Conservation (phyloP, 1,284 basidiomycete genomes). For the Singerocomus inundabilis region DNA sequence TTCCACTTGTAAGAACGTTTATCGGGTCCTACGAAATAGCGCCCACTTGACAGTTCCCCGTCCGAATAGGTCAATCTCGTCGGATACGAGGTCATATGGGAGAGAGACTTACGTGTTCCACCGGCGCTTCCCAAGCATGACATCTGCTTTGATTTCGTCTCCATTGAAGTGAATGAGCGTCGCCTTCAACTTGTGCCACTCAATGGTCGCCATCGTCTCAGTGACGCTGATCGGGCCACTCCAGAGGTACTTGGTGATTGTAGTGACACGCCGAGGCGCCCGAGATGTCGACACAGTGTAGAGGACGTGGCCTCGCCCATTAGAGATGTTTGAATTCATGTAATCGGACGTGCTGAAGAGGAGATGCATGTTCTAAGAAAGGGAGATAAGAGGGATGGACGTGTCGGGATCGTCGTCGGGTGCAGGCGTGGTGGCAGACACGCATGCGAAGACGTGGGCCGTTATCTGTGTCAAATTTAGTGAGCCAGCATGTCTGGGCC, state of each 20-base stretch:
- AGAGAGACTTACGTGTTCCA: slow-evolving; percentile 23
- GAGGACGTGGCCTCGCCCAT: slow-evolving; percentile 20
- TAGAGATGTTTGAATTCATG: slow-evolving; percentile 23
- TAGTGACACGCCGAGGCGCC: slow-evolving; percentile 24
- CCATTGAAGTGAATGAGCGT: slow-evolving; percentile 28
- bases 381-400: not conserved
- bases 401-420: no score
- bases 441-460: no score
- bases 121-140: slow-evolving; percentile 24
- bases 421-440: no score
- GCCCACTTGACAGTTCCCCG: slow-evolving; percentile 18
- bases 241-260: slow-evolving; percentile 28
- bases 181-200: slow-evolving; percentile 27
- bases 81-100: not conserved
- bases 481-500: no score
- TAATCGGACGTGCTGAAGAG: slow-evolving; percentile 24
- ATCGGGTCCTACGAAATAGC: slow-evolving; percentile 30
- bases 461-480: no score
- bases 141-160: slow-evolving; percentile 18
- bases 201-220: slow-evolving; percentile 28
- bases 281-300: slow-evolving; percentile 26
- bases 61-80: slow-evolving; percentile 3
- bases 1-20: slow-evolving; percentile 32
- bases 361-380: slow-evolving; percentile 17
- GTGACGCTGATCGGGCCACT: slow-evolving; percentile 22